Evolutionary conservation across 1,284 basidiomycete genomes (phyloP), one percentile per base, ranked within the genome.

Genomic region (Serendipita sp.): DNA sequence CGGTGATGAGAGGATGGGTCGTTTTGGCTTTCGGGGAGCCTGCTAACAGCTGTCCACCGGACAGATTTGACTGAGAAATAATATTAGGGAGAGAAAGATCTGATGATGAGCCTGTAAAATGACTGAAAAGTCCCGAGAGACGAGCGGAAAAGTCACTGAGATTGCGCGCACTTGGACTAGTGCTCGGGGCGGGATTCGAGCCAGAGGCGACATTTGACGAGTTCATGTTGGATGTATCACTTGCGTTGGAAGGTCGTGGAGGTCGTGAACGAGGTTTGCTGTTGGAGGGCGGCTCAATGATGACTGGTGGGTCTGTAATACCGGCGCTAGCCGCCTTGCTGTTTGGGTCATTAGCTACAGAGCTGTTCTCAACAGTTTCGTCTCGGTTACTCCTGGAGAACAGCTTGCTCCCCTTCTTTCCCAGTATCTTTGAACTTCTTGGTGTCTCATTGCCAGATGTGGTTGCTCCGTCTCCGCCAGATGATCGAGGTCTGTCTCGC

Each of bases 41-140:
- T 10, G 70, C 65, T 22, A 58, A 26, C 34, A 58, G 10, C 34
- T 58, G 53, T 13, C 70, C 64, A 4, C 69, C 61, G 35, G 69
- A 65, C 60, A 73, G 64, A 53, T 71, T 60, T 42, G 77, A 74
- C 65, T 80, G 79, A 4, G 82, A 77, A 65, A 87, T 75, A 62
- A 86, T 72, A 12, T 75, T 69, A 1, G 84, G 83, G 0, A 88
- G 78, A 1, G 83, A 80, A 13, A 89, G 78, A 74, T 90, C 87
- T 3, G 82, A 82, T 1, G 83, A 77, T 3, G 86, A 87, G 2
- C 80, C 71, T 68, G 77, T 81, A 71, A 88, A 85, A 71, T 88
- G 86, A 0, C 83, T 81, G 72, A 89, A 80, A 87, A 87, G 88
- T 67, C 87, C 87, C 0, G 84, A 83, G 53, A 87, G 79, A 0